Base-by-base conservation (phyloP, 1,139 yeast genomes). In the Taiozyma sp. region DNA sequence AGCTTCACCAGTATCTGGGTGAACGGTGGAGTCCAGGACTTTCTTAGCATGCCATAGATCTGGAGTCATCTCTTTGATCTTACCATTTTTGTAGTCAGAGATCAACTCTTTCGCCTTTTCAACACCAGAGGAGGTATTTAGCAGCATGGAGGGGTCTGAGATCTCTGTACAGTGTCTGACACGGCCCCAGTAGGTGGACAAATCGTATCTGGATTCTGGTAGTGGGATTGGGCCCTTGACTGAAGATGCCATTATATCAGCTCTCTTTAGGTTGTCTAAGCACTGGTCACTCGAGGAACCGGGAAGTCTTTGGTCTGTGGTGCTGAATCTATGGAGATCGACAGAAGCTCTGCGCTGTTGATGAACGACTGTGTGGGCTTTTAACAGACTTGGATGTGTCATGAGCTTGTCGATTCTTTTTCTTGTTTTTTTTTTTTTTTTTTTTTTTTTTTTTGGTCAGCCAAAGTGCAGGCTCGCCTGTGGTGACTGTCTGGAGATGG, bases 1-100 rank as follows among this genome's bases (percentile, higher is more conserved):
- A 4, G 96, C 87, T 63, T 89, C 93, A 1, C 98, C 97, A 3
- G 96, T 93, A 66, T 93, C 99, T 43, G 97, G 97, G 67, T 92
- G 97, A 46, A 90, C 79, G 0, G 96, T 83, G 1, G 96, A 88
- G 68, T 91, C 97, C 62, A 92, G 75, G 27, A 87, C 75, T 68
- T 81, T 83, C 71, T 93, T 93, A 13, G 97, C 96, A 50, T 80
- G 74, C 99, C 99, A 93, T 51, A 93, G 76, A 51, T 84, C 89
- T 3, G 96, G 92, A 2, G 87, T 82, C 81, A 91, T 83, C 19
- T 61, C 60, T 42, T 74, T 67, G 45, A 75, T 66, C 28, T 78
- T 77, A 19, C 96, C 96, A 61, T 83, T 83, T 51, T 82, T 82
- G 70, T 84, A 92, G 54, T 84, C 84, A 70, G 88, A 79, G 45